A percentile compares a stretch with the other conserved stretches of the same genome.
Evolutionary conservation across 208 protist genomes (phyloP).

Genomic region (Leishmania guyanensis): DNA sequence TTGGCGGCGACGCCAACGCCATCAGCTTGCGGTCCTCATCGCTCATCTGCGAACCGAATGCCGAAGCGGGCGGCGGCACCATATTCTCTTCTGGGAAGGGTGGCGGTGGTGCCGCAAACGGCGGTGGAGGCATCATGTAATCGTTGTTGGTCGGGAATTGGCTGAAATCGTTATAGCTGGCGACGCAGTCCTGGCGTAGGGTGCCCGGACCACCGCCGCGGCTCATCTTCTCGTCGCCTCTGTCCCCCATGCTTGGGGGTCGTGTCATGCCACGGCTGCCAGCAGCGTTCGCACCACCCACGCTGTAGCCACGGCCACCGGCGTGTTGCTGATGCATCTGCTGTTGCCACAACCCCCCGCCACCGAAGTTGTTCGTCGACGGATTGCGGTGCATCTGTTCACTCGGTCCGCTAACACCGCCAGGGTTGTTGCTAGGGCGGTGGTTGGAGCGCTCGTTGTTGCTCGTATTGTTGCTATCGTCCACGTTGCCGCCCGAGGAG

Average conservation of each 20-base stretch:
- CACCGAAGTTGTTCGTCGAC: constrained; percentile 26
- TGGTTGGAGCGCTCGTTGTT: constrained; percentile 19
- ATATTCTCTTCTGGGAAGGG: constrained; percentile 21
- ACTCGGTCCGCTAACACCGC: constrained; percentile 19
- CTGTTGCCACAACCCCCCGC: constrained; percentile 28
- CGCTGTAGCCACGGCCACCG: constrained; percentile 10
- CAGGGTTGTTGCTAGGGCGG: constrained; percentile 14
- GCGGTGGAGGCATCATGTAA: constrained; percentile 27
- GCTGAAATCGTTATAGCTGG: constrained; percentile 52
- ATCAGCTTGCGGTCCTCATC: constrained; percentile 76
- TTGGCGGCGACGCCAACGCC: constrained; percentile 65
- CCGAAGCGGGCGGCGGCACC: constrained; percentile 9
- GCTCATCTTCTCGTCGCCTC: constrained; percentile 30
- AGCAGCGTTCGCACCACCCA: constrained; percentile 18
- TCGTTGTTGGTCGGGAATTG: constrained; percentile 32
- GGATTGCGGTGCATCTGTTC: constrained; percentile 27
- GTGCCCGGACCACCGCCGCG: constrained; percentile 20
- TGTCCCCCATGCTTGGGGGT: constrained; percentile 32
- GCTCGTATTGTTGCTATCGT: constrained; percentile 21
- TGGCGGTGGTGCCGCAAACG: constrained; percentile 24
- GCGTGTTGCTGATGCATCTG: constrained; percentile 35
- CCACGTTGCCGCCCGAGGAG: constrained; percentile 34
- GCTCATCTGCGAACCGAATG: constrained; percentile 25
- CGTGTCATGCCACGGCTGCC: constrained; percentile 36
- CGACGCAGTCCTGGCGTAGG: constrained; percentile 38